These are phyloP conservation scores for Echinosphaeria canescens DNA, from an alignment of 2,329 filamentous ascomycete genomes.

Conservation along the genomic window DNA sequence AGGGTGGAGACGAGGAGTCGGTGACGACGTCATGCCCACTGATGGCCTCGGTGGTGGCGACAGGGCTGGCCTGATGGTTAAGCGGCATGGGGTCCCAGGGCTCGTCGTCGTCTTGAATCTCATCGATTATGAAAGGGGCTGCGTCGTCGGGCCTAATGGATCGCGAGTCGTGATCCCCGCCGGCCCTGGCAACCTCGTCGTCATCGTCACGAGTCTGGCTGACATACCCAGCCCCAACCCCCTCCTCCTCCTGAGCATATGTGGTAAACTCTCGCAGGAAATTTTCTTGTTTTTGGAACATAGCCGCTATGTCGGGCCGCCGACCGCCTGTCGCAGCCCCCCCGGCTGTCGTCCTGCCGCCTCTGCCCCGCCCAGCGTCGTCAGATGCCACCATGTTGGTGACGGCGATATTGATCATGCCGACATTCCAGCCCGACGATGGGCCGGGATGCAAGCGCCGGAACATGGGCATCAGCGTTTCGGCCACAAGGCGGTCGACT, in stretches of 20 bases:
- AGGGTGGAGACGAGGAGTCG: too few relatives aligned
- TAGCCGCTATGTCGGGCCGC: conserved; percentile 59
- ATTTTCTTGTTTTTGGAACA: conserved; percentile 61
- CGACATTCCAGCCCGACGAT: conserved; percentile 53
- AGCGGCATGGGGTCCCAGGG: too few relatives aligned
- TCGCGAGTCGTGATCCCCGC: conserved; percentile 1
- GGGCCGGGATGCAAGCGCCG: conserved; percentile 49
- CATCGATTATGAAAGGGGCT: conserved; percentile 1
- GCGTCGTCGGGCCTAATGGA: too few relatives aligned
- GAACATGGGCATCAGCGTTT: conserved; percentile 51
- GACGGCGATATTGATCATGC: conserved; percentile 69
- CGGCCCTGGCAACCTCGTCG: conserved; percentile 1
- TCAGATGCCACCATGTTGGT: conserved; percentile 83
- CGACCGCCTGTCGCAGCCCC: too few relatives aligned
- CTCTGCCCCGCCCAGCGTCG: conserved; percentile 25
- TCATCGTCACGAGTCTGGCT: conserved; percentile 1
- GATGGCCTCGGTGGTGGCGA: neutral
- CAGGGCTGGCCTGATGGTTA: too few relatives aligned
- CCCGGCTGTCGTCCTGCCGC: conserved; percentile 35
- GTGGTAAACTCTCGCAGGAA: conserved; percentile 45
- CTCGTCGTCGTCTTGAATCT: conserved; percentile 2
- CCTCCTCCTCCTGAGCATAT: conserved; percentile 13
- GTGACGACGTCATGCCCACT: conserved; percentile 1
- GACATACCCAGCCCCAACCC: neutral
- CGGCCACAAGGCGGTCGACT: too few relatives aligned